phyloP scores from a whole-genome alignment of 768 basidiomycete genomes.

The Xerocomellus intermedius region DNA sequence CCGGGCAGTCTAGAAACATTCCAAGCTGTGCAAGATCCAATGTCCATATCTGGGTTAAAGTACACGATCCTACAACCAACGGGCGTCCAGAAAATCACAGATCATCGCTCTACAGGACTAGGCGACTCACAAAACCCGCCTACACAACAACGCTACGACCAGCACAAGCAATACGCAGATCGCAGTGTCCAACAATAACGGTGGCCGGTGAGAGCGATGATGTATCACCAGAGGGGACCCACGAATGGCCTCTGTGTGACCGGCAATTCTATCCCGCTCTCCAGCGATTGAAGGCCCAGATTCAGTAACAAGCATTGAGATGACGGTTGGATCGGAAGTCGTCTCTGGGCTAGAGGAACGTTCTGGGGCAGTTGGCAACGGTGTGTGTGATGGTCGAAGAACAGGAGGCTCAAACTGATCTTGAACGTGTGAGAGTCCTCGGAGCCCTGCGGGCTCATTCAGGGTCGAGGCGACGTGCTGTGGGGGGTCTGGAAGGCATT shows the following conservation, averaged over 20 bases:
- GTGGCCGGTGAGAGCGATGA: constrained; percentile 40
- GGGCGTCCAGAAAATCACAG: constrained; percentile 18
- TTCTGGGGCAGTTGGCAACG: constrained; percentile 18
- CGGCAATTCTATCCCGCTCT: constrained; percentile 10
- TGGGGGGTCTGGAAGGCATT: constrained; percentile 67
- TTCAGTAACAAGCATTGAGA: constrained; percentile 15
- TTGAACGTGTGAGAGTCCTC: constrained; percentile 22
- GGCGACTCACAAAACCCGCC: constrained; percentile 46
- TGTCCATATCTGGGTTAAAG: constrained; percentile 2
- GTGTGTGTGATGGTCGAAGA: constrained; percentile 13
- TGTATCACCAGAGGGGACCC: constrained; percentile 15
- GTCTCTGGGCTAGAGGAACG: constrained; percentile 15
- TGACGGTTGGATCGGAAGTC: constrained; percentile 16
- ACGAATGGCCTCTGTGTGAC: constrained; percentile 15
- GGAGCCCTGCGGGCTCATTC: constrained; percentile 14
- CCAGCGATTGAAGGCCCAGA: constrained; percentile 7
- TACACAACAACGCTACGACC: constrained; percentile 64
- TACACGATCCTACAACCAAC: constrained; percentile 20
- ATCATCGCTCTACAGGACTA: constrained; percentile 16
- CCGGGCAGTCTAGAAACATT: constrained; percentile 20
- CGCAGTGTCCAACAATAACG: constrained; percentile 67
- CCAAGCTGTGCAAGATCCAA: constrained; percentile 16
- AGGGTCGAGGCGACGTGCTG: constrained; percentile 16
- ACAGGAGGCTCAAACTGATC: constrained; percentile 18
- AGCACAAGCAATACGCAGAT: constrained; percentile 72